Base-by-base conservation (phyloP, 768 basidiomycete species). In the Auriscalpium orientale region DNA sequence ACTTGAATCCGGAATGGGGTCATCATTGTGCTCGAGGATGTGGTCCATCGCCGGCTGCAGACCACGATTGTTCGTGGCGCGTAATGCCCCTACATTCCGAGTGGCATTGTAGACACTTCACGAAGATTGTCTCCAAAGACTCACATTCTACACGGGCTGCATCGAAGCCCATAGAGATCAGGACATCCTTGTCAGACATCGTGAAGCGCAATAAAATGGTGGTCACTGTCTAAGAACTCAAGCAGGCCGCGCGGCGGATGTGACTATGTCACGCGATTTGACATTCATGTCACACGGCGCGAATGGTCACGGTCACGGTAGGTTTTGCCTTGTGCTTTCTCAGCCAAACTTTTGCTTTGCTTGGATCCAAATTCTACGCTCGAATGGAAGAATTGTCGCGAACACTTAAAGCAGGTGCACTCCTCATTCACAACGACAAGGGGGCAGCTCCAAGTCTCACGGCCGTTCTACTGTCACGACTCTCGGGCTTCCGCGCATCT, bases 21-120 rank as follows among this genome's bases (percentile, higher is more conserved):
- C 75, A 6, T 81, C 81, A 51, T 89, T 85, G 65, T 98, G 80
- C 69, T 85, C 88, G 38, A 97, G 72, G 38, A 97, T 74, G 69
- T 89, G 86, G 64, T 97, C 94, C 88, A 94, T 89, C 20, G 89
- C 89, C 8, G 87, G 88, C 67, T 97, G 95, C 0, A 98, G 75
- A 3, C 94, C 95, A 33, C 88, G 80, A 62, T 84, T 83, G 37
- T 76, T 79, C 9, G 93, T 97, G 6, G 90, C 89, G 62, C 85
- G 86, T 56, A 95, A 70, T 4, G 94, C 94, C 94, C 93, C 93
- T 95, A 64, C 50, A 60, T 46, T 33, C 18, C 35, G 12, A 3
- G 21, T 36, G 49, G 47, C 47, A 20, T 47, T 13, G 52, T 43
- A 37, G 48, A 11, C 36, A n/a, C 35, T 50, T 45, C 34, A 47